These are phyloP conservation scores for Ophiognomonia clavigignenti-juglandacearum DNA, from an alignment of 2,329 filamentous ascomycete species.

Conservation along the genomic window DNA sequence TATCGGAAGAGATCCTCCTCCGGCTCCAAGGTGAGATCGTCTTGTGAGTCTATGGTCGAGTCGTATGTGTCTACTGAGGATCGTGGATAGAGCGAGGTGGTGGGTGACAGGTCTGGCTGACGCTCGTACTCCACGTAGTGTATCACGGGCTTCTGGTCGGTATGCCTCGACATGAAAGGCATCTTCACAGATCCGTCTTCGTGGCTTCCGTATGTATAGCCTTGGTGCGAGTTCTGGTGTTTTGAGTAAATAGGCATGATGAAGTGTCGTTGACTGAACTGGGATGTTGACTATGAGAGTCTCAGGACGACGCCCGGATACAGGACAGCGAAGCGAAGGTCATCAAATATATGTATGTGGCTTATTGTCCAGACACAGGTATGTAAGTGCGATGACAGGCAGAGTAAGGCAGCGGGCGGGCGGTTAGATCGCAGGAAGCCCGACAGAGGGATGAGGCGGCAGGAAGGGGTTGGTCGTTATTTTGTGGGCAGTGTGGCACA, in stretches of 20 bases:
- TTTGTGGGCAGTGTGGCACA: no score
- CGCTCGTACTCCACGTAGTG: conserved; percentile 12
- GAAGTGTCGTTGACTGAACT: neutral
- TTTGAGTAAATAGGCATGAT: conserved; percentile 11
- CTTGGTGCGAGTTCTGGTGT: neutral
- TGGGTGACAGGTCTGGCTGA: conserved; percentile 33
- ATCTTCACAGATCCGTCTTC: conserved; percentile 5
- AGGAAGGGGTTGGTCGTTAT: no score
- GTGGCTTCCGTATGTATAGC: neutral
- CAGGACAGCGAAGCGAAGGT: neutral
- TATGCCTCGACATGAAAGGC: conserved; percentile 3
- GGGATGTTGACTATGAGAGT: neutral
- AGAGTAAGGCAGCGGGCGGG: no score
- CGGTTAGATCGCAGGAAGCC: no score
- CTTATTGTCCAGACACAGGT: neutral
- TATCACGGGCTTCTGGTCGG: conserved; percentile 8
- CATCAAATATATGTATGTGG: conserved; percentile 1
- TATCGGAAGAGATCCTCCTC: conserved; percentile 26
- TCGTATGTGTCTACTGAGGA: conserved; percentile 75
- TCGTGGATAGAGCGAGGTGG: conserved; percentile 40
- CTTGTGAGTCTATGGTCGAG: conserved; percentile 63
- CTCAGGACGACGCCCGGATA: neutral
- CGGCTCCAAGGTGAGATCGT: conserved; percentile 43
- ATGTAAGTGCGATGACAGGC: no score
- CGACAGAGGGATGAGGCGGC: no score